These are phyloP conservation scores for Colletotrichum australisinense DNA, from an alignment of 2,329 filamentous ascomycete genomes.

Conservation along the genomic window DNA sequence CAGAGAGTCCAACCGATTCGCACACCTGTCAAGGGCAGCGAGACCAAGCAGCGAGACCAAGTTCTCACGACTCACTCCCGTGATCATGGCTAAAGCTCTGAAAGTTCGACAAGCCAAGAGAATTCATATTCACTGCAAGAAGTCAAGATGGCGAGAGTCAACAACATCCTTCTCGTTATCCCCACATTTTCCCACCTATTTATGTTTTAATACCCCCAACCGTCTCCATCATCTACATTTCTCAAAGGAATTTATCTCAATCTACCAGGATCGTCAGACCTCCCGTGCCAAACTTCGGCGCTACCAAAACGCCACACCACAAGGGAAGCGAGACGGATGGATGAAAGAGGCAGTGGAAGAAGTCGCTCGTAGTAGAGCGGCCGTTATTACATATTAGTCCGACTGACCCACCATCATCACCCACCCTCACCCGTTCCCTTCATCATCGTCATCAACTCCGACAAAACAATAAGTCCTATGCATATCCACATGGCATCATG, in stretches of 20 bases:
- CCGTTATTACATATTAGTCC: constrained; percentile 18
- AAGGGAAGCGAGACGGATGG: neutral
- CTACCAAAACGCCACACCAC: neutral
- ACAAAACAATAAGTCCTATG: neutral
- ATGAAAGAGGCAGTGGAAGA: neutral
- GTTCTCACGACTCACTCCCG: too few species aligned
- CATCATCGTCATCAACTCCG: neutral
- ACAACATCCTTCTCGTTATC: neutral
- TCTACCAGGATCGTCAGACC: neutral
- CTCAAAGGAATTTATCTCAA: neutral
- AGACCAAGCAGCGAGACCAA: too few species aligned
- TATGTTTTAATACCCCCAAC: neutral
- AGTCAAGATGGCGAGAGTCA: neutral
- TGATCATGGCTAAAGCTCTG: too few species aligned
- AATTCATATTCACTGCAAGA: neutral
- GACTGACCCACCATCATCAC: neutral
- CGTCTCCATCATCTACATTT: neutral
- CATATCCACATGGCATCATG: constrained; percentile 28
- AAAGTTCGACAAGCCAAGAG: too few species aligned
- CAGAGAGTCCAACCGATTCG: too few species aligned
- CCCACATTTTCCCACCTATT: neutral
- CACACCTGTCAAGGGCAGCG: too few species aligned
- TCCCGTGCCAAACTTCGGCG: too few species aligned
- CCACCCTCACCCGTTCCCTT: neutral
- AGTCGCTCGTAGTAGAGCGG: neutral